phyloP scores from a whole-genome alignment of 2,329 filamentous ascomycete genomes.

The Stromatinia cepivora region DNA sequence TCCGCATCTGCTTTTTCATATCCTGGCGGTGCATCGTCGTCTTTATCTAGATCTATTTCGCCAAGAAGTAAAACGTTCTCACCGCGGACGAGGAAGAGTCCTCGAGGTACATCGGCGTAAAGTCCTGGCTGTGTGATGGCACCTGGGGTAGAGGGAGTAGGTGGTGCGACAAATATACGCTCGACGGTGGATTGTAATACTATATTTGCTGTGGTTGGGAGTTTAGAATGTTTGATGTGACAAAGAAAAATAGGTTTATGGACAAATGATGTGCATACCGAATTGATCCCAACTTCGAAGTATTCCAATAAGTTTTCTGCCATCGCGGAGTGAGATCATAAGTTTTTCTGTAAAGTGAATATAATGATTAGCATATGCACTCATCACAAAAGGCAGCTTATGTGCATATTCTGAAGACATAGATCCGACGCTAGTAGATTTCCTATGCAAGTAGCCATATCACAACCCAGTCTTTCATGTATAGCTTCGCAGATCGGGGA shows the following conservation, averaged over 20 bases:
- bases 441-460: neutral
- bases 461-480: constrained; percentile 2
- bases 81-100: constrained; percentile 87
- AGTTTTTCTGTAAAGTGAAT: constrained; percentile 74
- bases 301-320: constrained; percentile 89
- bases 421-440: neutral
- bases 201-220: constrained; percentile 69
- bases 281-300: constrained; percentile 97
- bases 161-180: constrained; percentile 65
- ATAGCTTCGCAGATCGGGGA: constrained; percentile 15
- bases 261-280: constrained; percentile 58
- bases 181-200: constrained; percentile 92
- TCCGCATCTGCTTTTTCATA: constrained; percentile 66
- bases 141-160: constrained; percentile 48
- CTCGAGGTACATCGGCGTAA: constrained; percentile 82
- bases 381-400: constrained; percentile 1
- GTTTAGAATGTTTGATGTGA: constrained; percentile 26
- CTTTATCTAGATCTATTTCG: constrained; percentile 94
- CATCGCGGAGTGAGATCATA: constrained; percentile 86
- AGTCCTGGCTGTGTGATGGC: constrained; percentile 49
- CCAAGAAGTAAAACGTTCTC: constrained; percentile 96
- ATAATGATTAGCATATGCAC: neutral
- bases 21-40: constrained; percentile 77
- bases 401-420: constrained; percentile 1
- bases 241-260: neutral